Evolutionary conservation across 2,329 filamentous ascomycete species (phyloP).

Genomic region (Diplodia corticola): DNA sequence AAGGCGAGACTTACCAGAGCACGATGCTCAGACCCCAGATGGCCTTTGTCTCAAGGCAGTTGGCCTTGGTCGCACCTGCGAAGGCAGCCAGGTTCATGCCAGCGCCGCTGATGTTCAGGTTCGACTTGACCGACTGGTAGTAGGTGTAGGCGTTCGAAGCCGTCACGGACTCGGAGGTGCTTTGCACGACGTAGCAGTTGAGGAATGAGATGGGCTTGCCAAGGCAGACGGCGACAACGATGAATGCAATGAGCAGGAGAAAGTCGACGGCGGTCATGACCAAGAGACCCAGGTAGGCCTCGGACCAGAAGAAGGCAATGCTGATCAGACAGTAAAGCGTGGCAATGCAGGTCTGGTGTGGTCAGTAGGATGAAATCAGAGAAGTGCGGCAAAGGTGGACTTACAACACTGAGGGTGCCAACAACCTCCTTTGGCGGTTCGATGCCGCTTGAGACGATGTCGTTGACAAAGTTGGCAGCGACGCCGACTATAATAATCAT

Average conservation of each 20-base stretch:
- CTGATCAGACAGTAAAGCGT: conserved; percentile 69
- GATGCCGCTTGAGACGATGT: conserved; percentile 67
- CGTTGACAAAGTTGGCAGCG: conserved; percentile 76
- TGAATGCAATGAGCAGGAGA: conserved; percentile 71
- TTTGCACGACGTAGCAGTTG: conserved; percentile 63
- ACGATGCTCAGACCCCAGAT: conserved; percentile 85
- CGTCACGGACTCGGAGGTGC: conserved; percentile 39
- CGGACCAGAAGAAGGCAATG: conserved; percentile 79
- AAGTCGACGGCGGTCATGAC: conserved; percentile 68
- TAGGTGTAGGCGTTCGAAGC: conserved; percentile 55
- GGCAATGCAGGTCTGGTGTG: conserved; percentile 69
- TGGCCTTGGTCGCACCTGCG: conserved; percentile 61
- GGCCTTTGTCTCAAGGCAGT: conserved; percentile 82
- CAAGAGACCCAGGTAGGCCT: conserved; percentile 73
- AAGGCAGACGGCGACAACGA: conserved; percentile 74
- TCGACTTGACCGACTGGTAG: conserved; percentile 53
- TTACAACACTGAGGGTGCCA: conserved; percentile 75
- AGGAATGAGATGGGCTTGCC: conserved; percentile 80
- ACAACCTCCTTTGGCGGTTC: conserved; percentile 72
- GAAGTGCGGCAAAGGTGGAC: conserved; percentile 38
- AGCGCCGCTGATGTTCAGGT: conserved; percentile 53
- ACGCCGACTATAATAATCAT: conserved; percentile 79
- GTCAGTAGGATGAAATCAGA: conserved; percentile 26
- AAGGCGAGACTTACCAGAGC: conserved; percentile 59
- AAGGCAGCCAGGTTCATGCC: conserved; percentile 54